Conservation (phyloP, 768 basidiomycete genomes). For the Candolleomyces eurysporus region DNA sequence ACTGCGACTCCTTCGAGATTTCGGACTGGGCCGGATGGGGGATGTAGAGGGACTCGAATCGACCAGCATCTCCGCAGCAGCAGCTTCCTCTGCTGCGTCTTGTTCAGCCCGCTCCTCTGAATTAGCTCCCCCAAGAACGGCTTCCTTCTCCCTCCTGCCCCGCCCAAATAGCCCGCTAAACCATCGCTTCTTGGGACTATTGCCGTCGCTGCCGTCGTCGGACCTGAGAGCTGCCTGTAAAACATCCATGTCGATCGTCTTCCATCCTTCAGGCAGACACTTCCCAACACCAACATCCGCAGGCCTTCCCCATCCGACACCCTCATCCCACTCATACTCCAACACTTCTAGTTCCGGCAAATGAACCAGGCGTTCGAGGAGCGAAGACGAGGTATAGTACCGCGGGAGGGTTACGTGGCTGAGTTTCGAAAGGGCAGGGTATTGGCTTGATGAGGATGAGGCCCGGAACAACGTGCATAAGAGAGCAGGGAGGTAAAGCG, state of each 20-base stretch:
- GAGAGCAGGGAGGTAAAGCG: not conserved
- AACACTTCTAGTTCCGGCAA: constrained; percentile 9
- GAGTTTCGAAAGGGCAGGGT: constrained; percentile 5
- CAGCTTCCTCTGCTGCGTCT: too few relatives aligned
- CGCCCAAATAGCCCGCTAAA: too few relatives aligned
- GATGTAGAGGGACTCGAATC: too few relatives aligned
- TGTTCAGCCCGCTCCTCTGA: too few relatives aligned
- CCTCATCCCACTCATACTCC: constrained; percentile 11
- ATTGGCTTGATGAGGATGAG: not conserved
- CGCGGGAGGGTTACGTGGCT: constrained; percentile 8
- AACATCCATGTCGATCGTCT: not conserved
- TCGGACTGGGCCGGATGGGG: too few relatives aligned
- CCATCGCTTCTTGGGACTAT: not conserved
- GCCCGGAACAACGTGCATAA: not conserved
- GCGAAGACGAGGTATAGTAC: constrained; percentile 3
- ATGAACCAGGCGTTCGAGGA: constrained; percentile 1
- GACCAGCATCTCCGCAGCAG: too few relatives aligned
- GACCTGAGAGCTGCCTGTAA: not conserved
- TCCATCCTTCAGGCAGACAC: not conserved
- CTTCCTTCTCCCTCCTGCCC: too few relatives aligned
- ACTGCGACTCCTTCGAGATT: too few relatives aligned
- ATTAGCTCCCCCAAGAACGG: too few relatives aligned
- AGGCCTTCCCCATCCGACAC: constrained; percentile 3
- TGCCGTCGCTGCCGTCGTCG: constrained; percentile 1
- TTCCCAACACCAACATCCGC: constrained; percentile 1